Evolutionary conservation across 768 basidiomycete species (phyloP), one percentile per base, ranked within the genome.

Genomic region (Suillus luteus): DNA sequence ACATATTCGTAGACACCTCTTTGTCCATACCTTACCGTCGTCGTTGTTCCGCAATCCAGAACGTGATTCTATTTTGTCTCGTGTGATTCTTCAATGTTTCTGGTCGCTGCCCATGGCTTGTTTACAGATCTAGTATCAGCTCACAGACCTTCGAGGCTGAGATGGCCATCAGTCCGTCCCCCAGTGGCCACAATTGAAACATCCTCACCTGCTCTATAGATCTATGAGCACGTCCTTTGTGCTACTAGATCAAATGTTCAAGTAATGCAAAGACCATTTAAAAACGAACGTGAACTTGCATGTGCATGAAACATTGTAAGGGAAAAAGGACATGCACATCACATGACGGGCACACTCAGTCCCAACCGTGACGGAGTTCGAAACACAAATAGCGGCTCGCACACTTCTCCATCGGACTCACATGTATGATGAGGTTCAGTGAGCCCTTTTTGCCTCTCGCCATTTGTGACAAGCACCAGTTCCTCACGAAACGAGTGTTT

Each of bases 381-480:
- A 51, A 49, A 49, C 48, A 6, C 6, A 15, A n/a, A n/a, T n/a
- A n/a, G 44, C 19, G 19, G 31, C 31, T 31, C 31, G 31, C 31
- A 31, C 31, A 31, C 31, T 31, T 31, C 31, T 31, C 31, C 31
- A 31, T 31, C 31, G 31, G 31, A 31, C 40, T 15, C 40, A 14
- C 40, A 41, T 40, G 40, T 5, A 15, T 3, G 40, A 31, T 41
- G 15, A 35, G 33, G 33, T 7, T 35, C 33, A 44, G n/a, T 44
- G 44, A 44, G 48, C 48, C 48, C 48, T 49, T 49, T 49, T 49
- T 49, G 24, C 48, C 44, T 14, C 22, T 22, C 46, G 46, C 46
- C n/a, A 48, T 48, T 2, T 44, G 44, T n/a, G 19, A 44, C 46
- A 48, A 48, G 46, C 46, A 46, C n/a, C 5, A 27, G 22, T 14